Base-by-base conservation (phyloP, 192 early-diverging fungal species). In the Rhizoclosmatium globosum region DNA sequence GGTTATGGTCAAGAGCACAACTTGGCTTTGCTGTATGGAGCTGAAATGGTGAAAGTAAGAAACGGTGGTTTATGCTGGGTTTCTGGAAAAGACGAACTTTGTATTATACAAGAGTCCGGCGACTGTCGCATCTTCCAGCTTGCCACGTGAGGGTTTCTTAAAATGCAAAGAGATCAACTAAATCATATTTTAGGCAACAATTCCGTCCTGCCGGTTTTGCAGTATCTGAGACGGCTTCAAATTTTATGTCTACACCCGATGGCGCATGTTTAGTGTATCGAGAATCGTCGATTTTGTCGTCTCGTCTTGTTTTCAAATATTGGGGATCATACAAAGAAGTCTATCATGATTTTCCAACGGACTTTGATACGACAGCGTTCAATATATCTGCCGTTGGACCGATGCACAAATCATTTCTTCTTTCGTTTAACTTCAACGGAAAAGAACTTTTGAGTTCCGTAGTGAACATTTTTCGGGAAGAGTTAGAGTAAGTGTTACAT, bases 1-100 rank as follows among this genome's bases (percentile, higher is more conserved):
- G 53, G 53, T 15, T 56, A 56, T n/a, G 53, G 53, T 15, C 53
- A 56, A 56, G 53, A 56, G 53, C 53, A 56, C 53, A 56, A 56
- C 19, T n/a, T 56, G 53, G 53, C 11, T 0, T 56, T 56, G 53
- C 53, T 56, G 19, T 56, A 56, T 56, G 19, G 53, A 9, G 53
- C 9, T 9, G 53, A 56, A 56, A 31, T 31, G 0, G 53, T 56
- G 11, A 9, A 56, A 15, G 53, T 56, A 0, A 9, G 53, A 0
- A 1, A n/a, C 19, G 53, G 53, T 1, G 53, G 53, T 9, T n/a
- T 56, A n/a, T 56, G 53, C 19, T 56, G 53, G 53, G 53, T 56
- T 9, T 9, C 53, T 9, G 53, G 53, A 56, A 56, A 56, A 56
- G 53, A 56, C 53, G 31, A 31, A 31, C 31, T 31, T 31, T 31